Evolutionary conservation across 371 early-diverging fungal genomes (phyloP).

Genomic region (Rhizomucor pusillus): DNA sequence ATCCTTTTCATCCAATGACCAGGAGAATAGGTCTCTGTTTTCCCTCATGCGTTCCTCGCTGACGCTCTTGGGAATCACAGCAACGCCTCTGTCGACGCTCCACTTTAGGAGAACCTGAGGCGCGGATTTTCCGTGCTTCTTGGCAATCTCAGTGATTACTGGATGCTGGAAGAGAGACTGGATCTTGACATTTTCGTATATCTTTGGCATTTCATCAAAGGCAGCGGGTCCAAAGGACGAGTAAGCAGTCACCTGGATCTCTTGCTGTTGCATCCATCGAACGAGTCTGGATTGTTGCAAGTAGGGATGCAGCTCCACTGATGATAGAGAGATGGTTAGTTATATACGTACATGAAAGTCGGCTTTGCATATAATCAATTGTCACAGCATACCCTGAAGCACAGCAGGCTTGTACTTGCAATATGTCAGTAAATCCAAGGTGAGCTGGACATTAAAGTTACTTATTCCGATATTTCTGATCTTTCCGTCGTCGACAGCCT

Average conservation of each 20-base stretch:
- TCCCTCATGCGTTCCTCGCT: constrained; percentile 43
- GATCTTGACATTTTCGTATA: constrained; percentile 9
- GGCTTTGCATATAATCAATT: too few relatives aligned
- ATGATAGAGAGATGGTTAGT: too few relatives aligned
- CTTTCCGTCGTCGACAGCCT: constrained; percentile 20
- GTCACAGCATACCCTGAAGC: constrained; percentile 5
- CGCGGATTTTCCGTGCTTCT: constrained; percentile 19
- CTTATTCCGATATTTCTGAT: constrained; percentile 56
- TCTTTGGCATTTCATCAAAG: constrained; percentile 22
- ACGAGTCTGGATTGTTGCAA: constrained; percentile 49
- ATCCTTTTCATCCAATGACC: constrained; percentile 27
- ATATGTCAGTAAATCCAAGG: constrained; percentile 32
- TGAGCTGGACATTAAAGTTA: constrained; percentile 44
- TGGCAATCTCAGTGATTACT: constrained; percentile 9
- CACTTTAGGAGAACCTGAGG: constrained; percentile 55
- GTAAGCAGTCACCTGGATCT: constrained; percentile 46
- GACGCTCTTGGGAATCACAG: constrained; percentile 68
- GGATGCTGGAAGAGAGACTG: constrained; percentile 23
- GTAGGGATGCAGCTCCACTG: constrained; percentile 67
- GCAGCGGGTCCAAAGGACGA: constrained; percentile 41
- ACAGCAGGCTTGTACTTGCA: constrained; percentile 27
- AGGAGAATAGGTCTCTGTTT: constrained; percentile 28
- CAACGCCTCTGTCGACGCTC: constrained; percentile 48
- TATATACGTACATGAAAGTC: too few relatives aligned
- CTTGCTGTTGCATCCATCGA: constrained; percentile 28